Evolutionary conservation across 1,284 basidiomycete genomes (phyloP), one percentile per base, ranked within the genome.

Genomic region (Ustilago crameri): DNA sequence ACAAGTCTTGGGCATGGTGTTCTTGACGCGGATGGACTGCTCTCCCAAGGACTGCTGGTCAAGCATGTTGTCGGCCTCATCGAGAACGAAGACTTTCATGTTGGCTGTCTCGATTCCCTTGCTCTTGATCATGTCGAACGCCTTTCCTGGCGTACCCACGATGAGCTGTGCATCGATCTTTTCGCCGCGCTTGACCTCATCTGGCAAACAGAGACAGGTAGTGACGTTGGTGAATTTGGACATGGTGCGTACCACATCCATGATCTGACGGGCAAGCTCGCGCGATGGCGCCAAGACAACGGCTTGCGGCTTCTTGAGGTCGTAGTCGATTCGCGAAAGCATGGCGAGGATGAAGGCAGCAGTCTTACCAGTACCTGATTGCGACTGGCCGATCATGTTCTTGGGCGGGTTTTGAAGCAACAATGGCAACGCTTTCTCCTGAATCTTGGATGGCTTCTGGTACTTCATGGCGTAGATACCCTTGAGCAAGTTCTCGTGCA

Each of bases 301-400:
- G 10, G 83, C 83, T 61, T 97, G 96, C 35, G 94, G 91, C 71
- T 91, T 90, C 73, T 91, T 88, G 57, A 90, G 86, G 32, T 88
- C 87, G 77, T 91, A 93, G 84, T 98, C 93, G 59, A 98, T 88
- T 34, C 95, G 90, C 81, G 91, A 94, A 22, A 98, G 88, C 95
- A 99, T 98, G 26, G 95, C 95, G 54, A 99, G 87, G 14, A 95
- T 92, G 83, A 99, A 99, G 2, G 96, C 96, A 7, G 96, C 96
- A 3, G 96, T 98, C 86, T 99, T 99, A 57, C 96, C 96, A 9
- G 96, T 99, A 41, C 96, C 96, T 23, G 96, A 98, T 84, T 99
- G 96, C 48, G 94, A 97, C 85, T 99, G 96, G 10, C 94, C 96
- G 84, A 98, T 98, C 90, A 98, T 95, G 85, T 98, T 98, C 59